These are phyloP conservation scores for Gossypium gossypioides DNA, from an alignment of 441 rosid species.

Conservation along the genomic window DNA sequence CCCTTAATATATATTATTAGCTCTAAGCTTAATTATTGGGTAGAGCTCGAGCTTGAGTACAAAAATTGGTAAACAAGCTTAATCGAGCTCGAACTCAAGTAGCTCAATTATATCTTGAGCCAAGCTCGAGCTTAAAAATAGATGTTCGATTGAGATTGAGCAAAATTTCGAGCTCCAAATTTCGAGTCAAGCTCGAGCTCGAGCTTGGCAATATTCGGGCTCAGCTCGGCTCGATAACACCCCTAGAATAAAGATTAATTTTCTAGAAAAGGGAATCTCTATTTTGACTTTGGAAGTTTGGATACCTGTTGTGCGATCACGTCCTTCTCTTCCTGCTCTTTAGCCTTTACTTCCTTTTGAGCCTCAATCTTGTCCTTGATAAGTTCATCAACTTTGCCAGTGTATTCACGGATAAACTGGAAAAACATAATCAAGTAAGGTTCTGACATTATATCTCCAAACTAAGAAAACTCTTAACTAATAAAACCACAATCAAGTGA, in stretches of 20 bases:
- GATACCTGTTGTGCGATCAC: conserved; percentile 83
- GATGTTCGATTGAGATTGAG: too few species aligned
- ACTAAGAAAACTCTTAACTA: neutral
- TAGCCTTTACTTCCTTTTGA: conserved; percentile 63
- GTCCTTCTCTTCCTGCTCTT: conserved; percentile 89
- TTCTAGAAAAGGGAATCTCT: neutral
- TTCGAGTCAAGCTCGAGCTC: too few species aligned
- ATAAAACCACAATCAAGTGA: neutral
- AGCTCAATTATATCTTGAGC: too few species aligned
- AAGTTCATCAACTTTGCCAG: conserved; percentile 91
- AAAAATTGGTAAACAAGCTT: too few species aligned
- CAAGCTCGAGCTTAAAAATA: too few species aligned
- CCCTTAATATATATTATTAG: too few species aligned
- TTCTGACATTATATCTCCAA: neutral
- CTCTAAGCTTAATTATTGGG: too few species aligned
- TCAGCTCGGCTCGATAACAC: too few species aligned
- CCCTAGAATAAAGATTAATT: neutral
- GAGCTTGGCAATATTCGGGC: too few species aligned
- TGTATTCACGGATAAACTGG: conserved; percentile 87
- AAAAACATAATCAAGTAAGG: neutral
- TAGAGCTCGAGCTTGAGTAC: too few species aligned
- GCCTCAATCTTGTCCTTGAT: conserved; percentile 79
- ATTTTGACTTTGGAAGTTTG: neutral
- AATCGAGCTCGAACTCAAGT: too few species aligned
- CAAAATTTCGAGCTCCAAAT: too few species aligned